Evolutionary conservation across 1,139 yeast genomes (phyloP), one percentile per base, ranked within the genome.

Genomic region (Blastobotrys illinoisensis): DNA sequence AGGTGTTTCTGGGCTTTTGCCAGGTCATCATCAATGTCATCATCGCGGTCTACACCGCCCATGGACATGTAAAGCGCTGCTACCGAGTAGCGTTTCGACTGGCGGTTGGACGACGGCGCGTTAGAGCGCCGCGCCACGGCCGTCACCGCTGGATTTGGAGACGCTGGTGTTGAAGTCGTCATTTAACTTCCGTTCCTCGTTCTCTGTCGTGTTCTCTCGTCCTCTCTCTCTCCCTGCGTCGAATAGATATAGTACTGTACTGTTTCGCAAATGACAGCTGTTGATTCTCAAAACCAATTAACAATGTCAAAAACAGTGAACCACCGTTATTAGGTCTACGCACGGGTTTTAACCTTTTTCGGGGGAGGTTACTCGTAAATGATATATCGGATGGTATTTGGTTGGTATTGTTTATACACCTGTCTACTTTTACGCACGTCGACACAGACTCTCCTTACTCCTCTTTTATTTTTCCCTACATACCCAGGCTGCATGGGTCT

Each of bases 41-140:
- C 72, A 56, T 71, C 74, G 18, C 66, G 59, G 54, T 71, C 73
- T 7, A 71, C 71, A 3, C 73, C 72, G 14, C 71, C 68, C 69
- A 71, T 69, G 43, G 72, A 68, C 65, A 69, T 63, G 61, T 70
- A 71, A 58, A 71, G 58, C 32, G 72, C 74, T 1, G 73, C 72
- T 14, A 71, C 73, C 36, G 73, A 68, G 54, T 67, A 68, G 46
- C 74, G 68, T 57, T 71, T 69, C 13, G 69, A 64, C 58, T 68
- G 71, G 40, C 72, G 64, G 53, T 67, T 67, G 48, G 66, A 54
- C 14, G 55, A 44, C 32, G 55, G 57, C 26, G 54, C 46, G 44
- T 55, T 55, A 9, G 58, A 49, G 28, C 56, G 50, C 20, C 56
- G 40, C 14, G 51, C 19, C 47, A 21, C 19, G 2, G 26, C 9